Evolutionary conservation across 2,329 filamentous ascomycete genomes (phyloP).

Genomic region (Diplodia mutila): DNA sequence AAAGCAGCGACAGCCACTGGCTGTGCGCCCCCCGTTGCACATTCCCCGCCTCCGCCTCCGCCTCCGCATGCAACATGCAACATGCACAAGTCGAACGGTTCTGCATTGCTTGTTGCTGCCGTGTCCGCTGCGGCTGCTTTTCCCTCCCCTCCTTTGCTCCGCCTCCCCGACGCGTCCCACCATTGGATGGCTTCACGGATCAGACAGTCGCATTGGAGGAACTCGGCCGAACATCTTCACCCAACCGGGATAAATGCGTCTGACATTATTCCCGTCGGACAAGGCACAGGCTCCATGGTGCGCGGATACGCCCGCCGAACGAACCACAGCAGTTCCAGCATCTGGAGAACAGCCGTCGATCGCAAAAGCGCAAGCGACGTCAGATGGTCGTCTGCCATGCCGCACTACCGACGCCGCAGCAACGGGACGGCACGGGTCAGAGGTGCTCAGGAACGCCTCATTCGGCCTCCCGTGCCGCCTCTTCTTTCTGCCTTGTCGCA

Average conservation of each 20-base stretch:
- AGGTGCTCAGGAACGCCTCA: not conserved
- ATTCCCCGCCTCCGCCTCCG: too few relatives aligned
- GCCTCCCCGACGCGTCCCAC: not conserved
- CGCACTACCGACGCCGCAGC: not conserved
- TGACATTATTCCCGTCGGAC: not conserved
- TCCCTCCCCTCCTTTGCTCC: not conserved
- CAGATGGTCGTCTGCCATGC: not conserved
- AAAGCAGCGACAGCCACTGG: not conserved
- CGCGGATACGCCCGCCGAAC: not conserved
- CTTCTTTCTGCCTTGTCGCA: not conserved
- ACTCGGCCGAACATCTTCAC: not conserved
- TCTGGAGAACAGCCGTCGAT: not conserved
- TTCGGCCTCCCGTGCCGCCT: too few relatives aligned
- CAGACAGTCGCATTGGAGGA: not conserved
- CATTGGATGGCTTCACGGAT: not conserved
- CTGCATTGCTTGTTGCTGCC: not conserved
- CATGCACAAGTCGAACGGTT: slow-evolving; percentile 2
- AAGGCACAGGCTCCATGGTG: not conserved
- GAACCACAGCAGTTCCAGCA: not conserved
- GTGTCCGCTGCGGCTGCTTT: too few relatives aligned
- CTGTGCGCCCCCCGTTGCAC: too few relatives aligned
- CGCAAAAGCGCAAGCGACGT: not conserved
- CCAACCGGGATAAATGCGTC: not conserved
- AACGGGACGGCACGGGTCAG: not conserved
- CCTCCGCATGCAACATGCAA: not conserved